Percentiles rank a stretch among this genome's conserved stretches.
Conservation (phyloP, 305 asterid species). For the Salvia sclarea region DNA sequence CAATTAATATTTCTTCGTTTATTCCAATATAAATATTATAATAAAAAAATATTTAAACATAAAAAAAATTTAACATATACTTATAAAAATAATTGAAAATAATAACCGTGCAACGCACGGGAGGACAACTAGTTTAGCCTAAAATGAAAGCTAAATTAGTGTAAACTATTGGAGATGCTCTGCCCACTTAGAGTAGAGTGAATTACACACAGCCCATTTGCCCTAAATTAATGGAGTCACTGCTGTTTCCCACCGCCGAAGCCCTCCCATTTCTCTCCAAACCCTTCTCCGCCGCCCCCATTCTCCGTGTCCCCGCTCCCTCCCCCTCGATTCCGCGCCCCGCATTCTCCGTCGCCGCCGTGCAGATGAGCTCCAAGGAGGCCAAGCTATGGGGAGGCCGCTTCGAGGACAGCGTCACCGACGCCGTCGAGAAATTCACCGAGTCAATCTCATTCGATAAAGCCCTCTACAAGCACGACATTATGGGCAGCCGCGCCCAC, state of each 20-base stretch:
- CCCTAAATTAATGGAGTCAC: conserved; percentile 36
- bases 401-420: conserved; percentile 86
- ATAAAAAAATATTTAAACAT: no score
- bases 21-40: no score
- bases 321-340: conserved; percentile 28
- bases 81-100: no score
- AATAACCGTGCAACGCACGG: no score
- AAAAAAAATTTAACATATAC: no score
- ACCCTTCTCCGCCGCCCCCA: conserved; percentile 33
- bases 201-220: conserved; percentile 17
- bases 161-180: no score
- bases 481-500: conserved; percentile 92
- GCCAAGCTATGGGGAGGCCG: conserved; percentile 96
- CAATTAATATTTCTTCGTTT: no score
- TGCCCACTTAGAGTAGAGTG: no score
- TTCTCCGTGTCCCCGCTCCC: conserved; percentile 6
- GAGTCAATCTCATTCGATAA: conserved; percentile 92
- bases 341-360: conserved; percentile 39
- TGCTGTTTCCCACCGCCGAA: conserved; percentile 21
- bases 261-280: conserved; percentile 31
- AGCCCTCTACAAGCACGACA: conserved; percentile 87
- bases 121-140: no score
- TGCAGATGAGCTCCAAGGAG: conserved; percentile 71
- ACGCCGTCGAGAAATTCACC: conserved; percentile 85
- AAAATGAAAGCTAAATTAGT: no score